phyloP scores from a whole-genome alignment of 1,139 yeast genomes.

The Geotrichum phurueaensis region DNA sequence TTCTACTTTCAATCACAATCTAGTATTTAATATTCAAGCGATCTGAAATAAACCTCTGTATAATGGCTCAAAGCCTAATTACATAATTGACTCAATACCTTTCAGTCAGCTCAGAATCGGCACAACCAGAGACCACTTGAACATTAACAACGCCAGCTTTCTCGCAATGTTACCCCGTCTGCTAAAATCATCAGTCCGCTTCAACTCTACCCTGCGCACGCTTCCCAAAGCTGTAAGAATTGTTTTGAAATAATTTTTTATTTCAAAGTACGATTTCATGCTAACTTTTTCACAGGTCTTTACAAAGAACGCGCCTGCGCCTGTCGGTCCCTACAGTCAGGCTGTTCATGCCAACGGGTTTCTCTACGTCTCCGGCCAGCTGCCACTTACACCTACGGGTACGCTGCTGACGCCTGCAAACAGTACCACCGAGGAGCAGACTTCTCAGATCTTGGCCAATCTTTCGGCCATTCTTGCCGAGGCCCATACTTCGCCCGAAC shows the following conservation, averaged over 20 bases:
- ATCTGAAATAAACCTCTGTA: neutral
- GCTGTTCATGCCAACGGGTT: constrained; percentile 79
- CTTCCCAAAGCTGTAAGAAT: neutral
- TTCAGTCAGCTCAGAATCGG: neutral
- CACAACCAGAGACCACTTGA: neutral
- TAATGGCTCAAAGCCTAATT: too few relatives aligned
- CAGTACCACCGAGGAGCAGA: constrained; percentile 58
- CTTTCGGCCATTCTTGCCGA: constrained; percentile 71
- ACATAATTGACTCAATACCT: too few relatives aligned
- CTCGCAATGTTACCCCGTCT: neutral
- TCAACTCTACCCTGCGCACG: neutral
- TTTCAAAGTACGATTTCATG: neutral
- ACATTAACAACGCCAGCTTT: too few relatives aligned
- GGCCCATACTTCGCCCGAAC: constrained; percentile 72
- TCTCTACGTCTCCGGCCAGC: constrained; percentile 89
- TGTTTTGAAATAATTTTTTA: neutral
- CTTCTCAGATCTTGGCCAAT: constrained; percentile 78
- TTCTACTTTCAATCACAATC: neutral
- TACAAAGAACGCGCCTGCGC: constrained; percentile 81
- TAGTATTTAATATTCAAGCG: neutral
- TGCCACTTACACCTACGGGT: constrained; percentile 73
- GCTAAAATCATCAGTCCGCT: neutral
- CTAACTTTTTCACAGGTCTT: constrained; percentile 21
- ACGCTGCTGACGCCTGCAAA: constrained; percentile 61
- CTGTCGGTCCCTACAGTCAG: constrained; percentile 92